These are phyloP conservation scores for Debaryomyces tyrocola DNA, from an alignment of 805 yeast species.

Conservation along the genomic window DNA sequence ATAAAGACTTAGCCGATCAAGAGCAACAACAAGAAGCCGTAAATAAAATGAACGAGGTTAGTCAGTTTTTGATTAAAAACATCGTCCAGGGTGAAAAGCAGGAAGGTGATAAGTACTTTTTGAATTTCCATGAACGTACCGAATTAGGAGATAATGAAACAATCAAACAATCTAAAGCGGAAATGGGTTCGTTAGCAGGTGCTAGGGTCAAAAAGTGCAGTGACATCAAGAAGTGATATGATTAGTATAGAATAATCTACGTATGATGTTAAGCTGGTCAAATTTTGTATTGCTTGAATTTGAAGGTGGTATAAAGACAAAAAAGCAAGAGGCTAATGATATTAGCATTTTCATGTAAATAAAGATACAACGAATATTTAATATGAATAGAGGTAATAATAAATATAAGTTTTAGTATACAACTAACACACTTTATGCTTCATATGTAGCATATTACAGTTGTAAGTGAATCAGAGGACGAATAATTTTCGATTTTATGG, in stretches of 20 bases:
- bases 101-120: conserved; percentile 44
- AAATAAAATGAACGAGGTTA: conserved; percentile 64
- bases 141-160: conserved; percentile 91
- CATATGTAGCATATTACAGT: too few relatives aligned
- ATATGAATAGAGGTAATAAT: too few relatives aligned
- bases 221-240: conserved; percentile 10
- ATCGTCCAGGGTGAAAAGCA: conserved; percentile 79
- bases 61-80: conserved; percentile 65
- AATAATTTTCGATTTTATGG: too few relatives aligned
- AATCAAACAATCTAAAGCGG: conserved; percentile 51
- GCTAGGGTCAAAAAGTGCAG: conserved; percentile 47
- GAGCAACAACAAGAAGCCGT: conserved; percentile 42
- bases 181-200: conserved; percentile 49
- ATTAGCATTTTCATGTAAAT: too few relatives aligned
- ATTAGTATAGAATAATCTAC: background rate
- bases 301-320: too few relatives aligned
- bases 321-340: too few relatives aligned
- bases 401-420: too few relatives aligned
- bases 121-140: conserved; percentile 76
- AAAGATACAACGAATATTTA: too few relatives aligned
- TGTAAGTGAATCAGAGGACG: too few relatives aligned
- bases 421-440: too few relatives aligned
- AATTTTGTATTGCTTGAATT: too few relatives aligned
- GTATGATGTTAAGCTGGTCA: background rate
- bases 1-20: conserved; percentile 18